Evolutionary conservation across 1,139 yeast species (phyloP).

Genomic region (Williopsis jadinii): DNA sequence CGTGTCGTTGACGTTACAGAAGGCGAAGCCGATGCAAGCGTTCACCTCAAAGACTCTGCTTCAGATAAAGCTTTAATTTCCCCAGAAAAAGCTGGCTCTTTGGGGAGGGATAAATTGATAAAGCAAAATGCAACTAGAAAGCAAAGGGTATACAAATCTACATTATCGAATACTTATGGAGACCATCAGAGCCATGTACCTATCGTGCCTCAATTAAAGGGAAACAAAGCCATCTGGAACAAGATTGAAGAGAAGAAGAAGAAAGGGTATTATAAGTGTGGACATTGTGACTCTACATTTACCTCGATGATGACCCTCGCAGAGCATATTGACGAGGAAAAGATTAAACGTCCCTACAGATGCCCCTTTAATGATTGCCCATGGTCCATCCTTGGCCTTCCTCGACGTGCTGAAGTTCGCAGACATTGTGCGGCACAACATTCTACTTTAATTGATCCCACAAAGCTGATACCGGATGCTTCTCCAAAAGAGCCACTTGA

Average conservation of each 20-base stretch:
- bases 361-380: conserved; percentile 56
- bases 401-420: conserved; percentile 50
- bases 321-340: conserved; percentile 37
- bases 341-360: conserved; percentile 35
- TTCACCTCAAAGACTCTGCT: too few species aligned
- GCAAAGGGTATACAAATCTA: too few species aligned
- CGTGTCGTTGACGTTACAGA: too few species aligned
- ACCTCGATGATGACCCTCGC: conserved; percentile 35
- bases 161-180: too few species aligned
- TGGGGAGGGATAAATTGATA: too few species aligned
- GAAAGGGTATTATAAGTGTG: conserved; percentile 44
- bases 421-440: conserved; percentile 60
- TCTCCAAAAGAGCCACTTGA: neutral
- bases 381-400: conserved; percentile 54
- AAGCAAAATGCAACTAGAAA: too few species aligned
- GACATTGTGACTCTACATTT: conserved; percentile 41
- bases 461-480: neutral
- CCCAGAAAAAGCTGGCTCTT: too few species aligned
- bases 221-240: conserved; percentile 13
- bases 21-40: too few species aligned
- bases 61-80: too few species aligned
- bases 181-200: neutral
- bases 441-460: conserved; percentile 6
- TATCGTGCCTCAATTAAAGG: conserved; percentile 9
- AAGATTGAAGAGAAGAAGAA: conserved; percentile 28